A percentile compares a stretch with the other conserved stretches of the same genome.
phyloP scores from a whole-genome alignment of 805 yeast species.

The Sporopachydermia lactativora region DNA sequence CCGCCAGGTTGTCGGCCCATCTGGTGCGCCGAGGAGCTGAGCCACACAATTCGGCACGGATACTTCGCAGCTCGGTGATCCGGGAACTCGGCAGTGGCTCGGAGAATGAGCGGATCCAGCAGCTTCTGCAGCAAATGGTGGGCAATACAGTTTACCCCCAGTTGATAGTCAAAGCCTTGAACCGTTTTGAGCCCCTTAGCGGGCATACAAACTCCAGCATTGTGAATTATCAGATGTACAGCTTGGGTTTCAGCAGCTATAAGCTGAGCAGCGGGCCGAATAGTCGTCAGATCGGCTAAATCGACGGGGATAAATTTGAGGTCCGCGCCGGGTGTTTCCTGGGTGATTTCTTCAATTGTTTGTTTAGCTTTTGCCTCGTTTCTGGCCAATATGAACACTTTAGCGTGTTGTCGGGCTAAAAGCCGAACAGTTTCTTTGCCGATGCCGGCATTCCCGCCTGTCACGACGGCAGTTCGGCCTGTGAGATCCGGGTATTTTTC shows the following conservation, averaged over 20 bases:
- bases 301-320: conserved; percentile 18
- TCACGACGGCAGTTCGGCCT: conserved; percentile 24
- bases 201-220: conserved; percentile 24
- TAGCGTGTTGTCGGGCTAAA: conserved; percentile 6
- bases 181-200: conserved; percentile 15
- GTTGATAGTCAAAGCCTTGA: conserved; percentile 24
- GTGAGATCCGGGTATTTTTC: conserved; percentile 23
- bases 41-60: conserved; percentile 25
- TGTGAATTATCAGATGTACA: conserved; percentile 21
- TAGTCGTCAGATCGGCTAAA: conserved; percentile 23
- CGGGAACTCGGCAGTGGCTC: conserved; percentile 15
- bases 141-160: conserved; percentile 24
- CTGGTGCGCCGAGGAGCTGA: conserved; percentile 22
- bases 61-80: conserved; percentile 7
- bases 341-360: conserved; percentile 17
- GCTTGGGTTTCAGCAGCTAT: conserved; percentile 9
- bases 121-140: conserved; percentile 24
- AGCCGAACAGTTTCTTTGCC: conserved; percentile 15
- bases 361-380: conserved; percentile 19
- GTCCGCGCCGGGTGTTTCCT: conserved; percentile 17
- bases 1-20: conserved; percentile 18
- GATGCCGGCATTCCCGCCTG: conserved; percentile 28
- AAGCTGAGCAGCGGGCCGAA: conserved; percentile 19
- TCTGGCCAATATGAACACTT: conserved; percentile 18
- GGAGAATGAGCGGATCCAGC: conserved; percentile 22